These are phyloP conservation scores for Pseudogymnoascus sp. DNA, from an alignment of 2,329 filamentous ascomycete species.

Conservation along the genomic window DNA sequence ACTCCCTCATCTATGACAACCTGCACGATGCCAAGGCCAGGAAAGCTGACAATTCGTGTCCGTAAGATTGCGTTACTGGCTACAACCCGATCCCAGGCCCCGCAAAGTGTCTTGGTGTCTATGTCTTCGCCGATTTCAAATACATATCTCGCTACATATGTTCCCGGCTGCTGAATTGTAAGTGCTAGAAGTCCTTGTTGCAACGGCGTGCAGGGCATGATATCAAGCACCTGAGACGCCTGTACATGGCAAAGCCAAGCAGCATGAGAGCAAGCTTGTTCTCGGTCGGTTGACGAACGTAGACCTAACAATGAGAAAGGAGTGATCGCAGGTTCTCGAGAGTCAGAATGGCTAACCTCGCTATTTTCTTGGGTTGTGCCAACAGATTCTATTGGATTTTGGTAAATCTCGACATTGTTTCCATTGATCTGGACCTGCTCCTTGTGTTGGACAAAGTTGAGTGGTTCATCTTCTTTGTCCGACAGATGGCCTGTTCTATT, in stretches of 20 bases:
- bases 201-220: slow-evolving; percentile 29
- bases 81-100: slow-evolving; percentile 10
- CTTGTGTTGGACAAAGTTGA: background rate
- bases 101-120: slow-evolving; percentile 3
- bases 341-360: background rate
- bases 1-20: background rate
- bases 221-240: slow-evolving; percentile 17
- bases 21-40: slow-evolving; percentile 14
- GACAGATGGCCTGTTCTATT: background rate
- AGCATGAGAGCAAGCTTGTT: background rate
- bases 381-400: background rate
- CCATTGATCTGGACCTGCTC: background rate
- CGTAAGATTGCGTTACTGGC: slow-evolving; percentile 22
- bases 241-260: background rate
- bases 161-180: slow-evolving; percentile 24
- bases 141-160: slow-evolving; percentile 26
- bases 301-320: background rate
- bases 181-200: slow-evolving; percentile 29
- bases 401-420: background rate
- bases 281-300: background rate
- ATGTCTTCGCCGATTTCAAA: background rate
- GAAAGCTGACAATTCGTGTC: slow-evolving; percentile 23
- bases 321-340: background rate
- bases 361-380: background rate
- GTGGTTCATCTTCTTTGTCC: background rate